A percentile compares a stretch with the other conserved stretches of the same genome.
Evolutionary conservation across 2,329 filamentous ascomycete genomes (phyloP).

Genomic region (Sordariomycetes sp.): DNA sequence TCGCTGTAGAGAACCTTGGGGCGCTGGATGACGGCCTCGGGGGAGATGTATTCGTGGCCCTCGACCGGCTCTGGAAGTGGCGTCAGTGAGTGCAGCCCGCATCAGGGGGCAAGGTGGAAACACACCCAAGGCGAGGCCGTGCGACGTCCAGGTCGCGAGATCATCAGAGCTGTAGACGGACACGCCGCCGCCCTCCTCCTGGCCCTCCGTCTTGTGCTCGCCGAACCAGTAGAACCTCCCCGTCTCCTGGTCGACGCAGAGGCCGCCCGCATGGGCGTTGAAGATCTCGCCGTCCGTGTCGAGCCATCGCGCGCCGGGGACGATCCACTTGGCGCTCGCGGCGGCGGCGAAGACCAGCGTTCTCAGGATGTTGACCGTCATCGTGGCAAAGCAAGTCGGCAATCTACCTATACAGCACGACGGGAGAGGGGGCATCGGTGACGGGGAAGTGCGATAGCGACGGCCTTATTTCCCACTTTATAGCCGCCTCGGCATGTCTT

Average conservation of each 20-base stretch:
- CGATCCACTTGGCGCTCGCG: constrained; percentile 32
- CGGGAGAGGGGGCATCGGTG: not conserved
- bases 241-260: constrained; percentile 38
- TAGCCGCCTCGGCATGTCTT: too few species aligned
- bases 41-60: constrained; percentile 43
- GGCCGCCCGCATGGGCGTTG: constrained; percentile 50
- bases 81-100: not conserved
- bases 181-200: constrained; percentile 48
- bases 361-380: too few species aligned
- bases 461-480: too few species aligned
- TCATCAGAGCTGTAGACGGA: constrained; percentile 52
- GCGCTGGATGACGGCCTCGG: constrained; percentile 46
- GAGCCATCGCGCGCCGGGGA: constrained; percentile 49
- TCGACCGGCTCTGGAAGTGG: constrained; percentile 31
- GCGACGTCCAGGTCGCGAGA: constrained; percentile 45
- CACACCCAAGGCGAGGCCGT: constrained; percentile 44
- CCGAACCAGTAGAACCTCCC: constrained; percentile 52
- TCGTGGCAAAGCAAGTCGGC: too few species aligned
- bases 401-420: not conserved
- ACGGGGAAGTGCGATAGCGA: too few species aligned
- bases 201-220: constrained; percentile 48
- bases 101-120: not conserved
- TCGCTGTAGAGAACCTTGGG: constrained; percentile 52
- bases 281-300: constrained; percentile 50
- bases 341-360: not conserved